Conservation (phyloP, 202 grass and related monocot species). For the Panicum hallii region DNA sequence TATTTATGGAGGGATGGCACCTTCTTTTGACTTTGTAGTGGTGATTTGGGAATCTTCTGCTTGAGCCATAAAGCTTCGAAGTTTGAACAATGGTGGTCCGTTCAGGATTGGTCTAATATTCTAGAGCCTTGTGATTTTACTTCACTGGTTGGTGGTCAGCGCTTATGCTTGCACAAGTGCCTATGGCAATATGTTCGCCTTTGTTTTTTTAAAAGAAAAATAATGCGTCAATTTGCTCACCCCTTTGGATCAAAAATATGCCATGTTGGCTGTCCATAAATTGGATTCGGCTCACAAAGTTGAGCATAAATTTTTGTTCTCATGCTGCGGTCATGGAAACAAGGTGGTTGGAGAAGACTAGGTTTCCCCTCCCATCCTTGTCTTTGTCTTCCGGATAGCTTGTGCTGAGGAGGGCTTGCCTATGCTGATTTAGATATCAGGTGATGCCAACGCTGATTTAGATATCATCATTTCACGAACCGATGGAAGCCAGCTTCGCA, state of each 20-base stretch:
- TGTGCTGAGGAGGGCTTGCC: slow-evolving; percentile 30
- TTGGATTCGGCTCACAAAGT: slow-evolving; percentile 19
- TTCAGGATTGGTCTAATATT: slow-evolving; percentile 28
- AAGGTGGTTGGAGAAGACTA: slow-evolving; percentile 50
- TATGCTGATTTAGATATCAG: slow-evolving; percentile 46
- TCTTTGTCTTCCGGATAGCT: slow-evolving; percentile 41
- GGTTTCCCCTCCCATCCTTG: slow-evolving; percentile 51
- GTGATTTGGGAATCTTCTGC: slow-evolving; percentile 40
- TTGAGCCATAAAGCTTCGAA: slow-evolving; percentile 5
- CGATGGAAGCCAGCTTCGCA: slow-evolving; percentile 43
- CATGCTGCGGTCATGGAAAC: neutral
- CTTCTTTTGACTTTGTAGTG: slow-evolving; percentile 32
- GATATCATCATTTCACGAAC: slow-evolving; percentile 12
- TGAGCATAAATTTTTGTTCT: slow-evolving; percentile 25
- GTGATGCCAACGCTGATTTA: slow-evolving; percentile 2
- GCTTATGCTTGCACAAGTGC: slow-evolving; percentile 5
- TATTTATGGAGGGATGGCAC: neutral
- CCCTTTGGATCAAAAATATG: slow-evolving; percentile 10
- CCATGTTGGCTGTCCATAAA: slow-evolving; percentile 19
- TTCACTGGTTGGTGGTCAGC: slow-evolving; percentile 25
- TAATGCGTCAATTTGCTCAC: neutral
- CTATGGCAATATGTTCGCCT: neutral
- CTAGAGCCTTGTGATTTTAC: slow-evolving; percentile 38
- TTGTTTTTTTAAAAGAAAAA: neutral
- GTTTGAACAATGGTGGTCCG: slow-evolving; percentile 49